phyloP scores from a whole-genome alignment of 257 asterid genomes.

The Mitragyna speciosa region DNA sequence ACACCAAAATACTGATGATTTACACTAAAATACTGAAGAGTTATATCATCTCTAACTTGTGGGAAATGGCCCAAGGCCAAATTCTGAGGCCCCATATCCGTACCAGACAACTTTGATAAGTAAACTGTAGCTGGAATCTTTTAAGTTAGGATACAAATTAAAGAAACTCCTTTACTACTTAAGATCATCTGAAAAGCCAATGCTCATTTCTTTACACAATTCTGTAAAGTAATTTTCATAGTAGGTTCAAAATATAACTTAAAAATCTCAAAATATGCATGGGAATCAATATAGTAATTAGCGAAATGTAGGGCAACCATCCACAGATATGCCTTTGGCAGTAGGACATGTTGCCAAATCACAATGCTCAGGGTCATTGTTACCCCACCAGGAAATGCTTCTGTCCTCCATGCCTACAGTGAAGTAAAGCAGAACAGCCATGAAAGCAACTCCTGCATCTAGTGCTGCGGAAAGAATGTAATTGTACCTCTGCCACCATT shows the following conservation, averaged over 20 bases:
- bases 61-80: too few species aligned
- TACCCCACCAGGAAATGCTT: slow-evolving; percentile 61
- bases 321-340: slow-evolving; percentile 54
- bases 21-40: too few species aligned
- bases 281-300: neutral
- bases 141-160: too few species aligned
- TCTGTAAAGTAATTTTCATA: neutral
- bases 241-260: neutral
- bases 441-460: slow-evolving; percentile 81
- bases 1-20: too few species aligned
- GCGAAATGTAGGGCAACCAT: slow-evolving; percentile 46
- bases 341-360: slow-evolving; percentile 66
- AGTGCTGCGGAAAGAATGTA: slow-evolving; percentile 66
- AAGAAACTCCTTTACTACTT: too few species aligned
- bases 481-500: slow-evolving; percentile 79
- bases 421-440: slow-evolving; percentile 65
- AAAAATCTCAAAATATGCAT: neutral
- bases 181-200: too few species aligned
- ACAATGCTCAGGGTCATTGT: slow-evolving; percentile 58
- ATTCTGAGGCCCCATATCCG: too few species aligned
- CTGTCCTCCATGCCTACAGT: slow-evolving; percentile 42
- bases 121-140: too few species aligned
- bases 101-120: too few species aligned
- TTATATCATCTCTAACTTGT: too few species aligned
- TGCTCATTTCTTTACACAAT: neutral